A percentile compares a stretch with the other conserved stretches of the same genome.
Conservation (phyloP, 2,329 filamentous ascomycete genomes). For the Ascochyta koolunga region DNA sequence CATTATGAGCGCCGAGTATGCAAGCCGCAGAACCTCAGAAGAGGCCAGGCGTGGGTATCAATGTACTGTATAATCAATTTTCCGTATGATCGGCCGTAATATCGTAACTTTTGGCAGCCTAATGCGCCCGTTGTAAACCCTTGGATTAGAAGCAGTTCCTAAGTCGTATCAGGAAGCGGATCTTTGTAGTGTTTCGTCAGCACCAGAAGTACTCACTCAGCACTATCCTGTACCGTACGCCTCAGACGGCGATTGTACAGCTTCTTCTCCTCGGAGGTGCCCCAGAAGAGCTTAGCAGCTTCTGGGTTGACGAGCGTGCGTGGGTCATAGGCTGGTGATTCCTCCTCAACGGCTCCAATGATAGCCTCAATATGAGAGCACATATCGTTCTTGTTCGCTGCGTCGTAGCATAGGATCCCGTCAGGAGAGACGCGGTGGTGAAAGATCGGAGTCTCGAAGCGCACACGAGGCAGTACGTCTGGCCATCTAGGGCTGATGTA, state of each 20-base stretch:
- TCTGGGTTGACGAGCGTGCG: conserved; percentile 85
- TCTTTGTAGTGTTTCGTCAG: neutral
- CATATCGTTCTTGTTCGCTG: conserved; percentile 75
- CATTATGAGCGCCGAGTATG: conserved; percentile 31
- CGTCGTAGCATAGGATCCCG: conserved; percentile 78
- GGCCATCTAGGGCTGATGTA: conserved; percentile 85
- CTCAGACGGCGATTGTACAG: conserved; percentile 82
- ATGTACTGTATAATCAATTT: conserved; percentile 30
- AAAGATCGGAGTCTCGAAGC: conserved; percentile 80
- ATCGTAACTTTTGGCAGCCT: conserved; percentile 4
- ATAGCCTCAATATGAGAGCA: conserved; percentile 84
- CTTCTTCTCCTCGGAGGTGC: conserved; percentile 77
- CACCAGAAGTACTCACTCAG: conserved; percentile 47
- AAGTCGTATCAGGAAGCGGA: neutral
- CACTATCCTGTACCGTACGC: conserved; percentile 69
- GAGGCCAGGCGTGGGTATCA: conserved; percentile 36
- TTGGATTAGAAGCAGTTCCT: conserved; percentile 33
- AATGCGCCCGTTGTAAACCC: neutral
- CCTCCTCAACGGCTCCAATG: conserved; percentile 82
- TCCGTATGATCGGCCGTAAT: conserved; percentile 28
- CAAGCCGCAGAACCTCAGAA: conserved; percentile 22
- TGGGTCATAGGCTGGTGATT: conserved; percentile 86
- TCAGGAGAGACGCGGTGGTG: conserved; percentile 84
- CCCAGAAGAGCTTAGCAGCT: conserved; percentile 87
- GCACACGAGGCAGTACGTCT: conserved; percentile 83